Conservation (phyloP, 306 rosid species). For the Trifolium pratense region DNA sequence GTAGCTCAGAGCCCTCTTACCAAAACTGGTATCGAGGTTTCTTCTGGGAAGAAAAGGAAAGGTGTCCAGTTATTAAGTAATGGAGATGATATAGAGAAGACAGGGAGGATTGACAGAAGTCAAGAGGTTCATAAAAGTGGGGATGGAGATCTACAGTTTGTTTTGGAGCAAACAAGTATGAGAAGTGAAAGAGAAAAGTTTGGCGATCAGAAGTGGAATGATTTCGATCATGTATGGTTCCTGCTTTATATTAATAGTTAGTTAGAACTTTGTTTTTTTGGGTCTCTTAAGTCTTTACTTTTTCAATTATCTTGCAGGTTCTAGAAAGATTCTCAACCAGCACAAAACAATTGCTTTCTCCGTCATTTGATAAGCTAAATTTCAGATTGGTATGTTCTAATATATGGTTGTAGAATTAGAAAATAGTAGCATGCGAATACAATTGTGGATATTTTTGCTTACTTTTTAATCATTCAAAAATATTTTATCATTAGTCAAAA, state of each 20-base stretch:
- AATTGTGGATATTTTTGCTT: constrained; percentile 22
- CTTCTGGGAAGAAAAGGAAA: too few species aligned
- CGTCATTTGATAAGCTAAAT: constrained; percentile 61
- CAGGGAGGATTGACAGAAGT: constrained; percentile 45
- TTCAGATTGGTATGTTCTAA: constrained; percentile 55
- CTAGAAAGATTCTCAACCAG: constrained; percentile 53
- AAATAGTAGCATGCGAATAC: constrained; percentile 20
- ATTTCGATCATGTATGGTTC: constrained; percentile 70
- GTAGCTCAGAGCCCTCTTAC: too few species aligned
- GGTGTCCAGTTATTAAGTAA: constrained; percentile 40
- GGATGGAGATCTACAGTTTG: constrained; percentile 43
- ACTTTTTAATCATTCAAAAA: constrained; percentile 8
- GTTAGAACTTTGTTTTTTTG: constrained; percentile 35
- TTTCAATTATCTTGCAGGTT: constrained; percentile 59
- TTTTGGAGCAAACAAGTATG: constrained; percentile 38
- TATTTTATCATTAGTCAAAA: too few species aligned
- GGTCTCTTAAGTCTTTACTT: constrained; percentile 22
- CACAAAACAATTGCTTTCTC: constrained; percentile 62
- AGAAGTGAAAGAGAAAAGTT: constrained; percentile 47
- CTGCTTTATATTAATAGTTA: constrained; percentile 29
- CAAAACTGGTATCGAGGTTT: too few species aligned
- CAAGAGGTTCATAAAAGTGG: constrained; percentile 49
- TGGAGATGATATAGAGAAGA: constrained; percentile 46
- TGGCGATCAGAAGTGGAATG: constrained; percentile 49
- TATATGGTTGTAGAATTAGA: constrained; percentile 31